Percentiles rank a stretch among this genome's conserved stretches.
These are phyloP conservation scores for Zygosaccharomyces pseudobailii DNA, from an alignment of 1,139 yeast species.

Conservation along the genomic window DNA sequence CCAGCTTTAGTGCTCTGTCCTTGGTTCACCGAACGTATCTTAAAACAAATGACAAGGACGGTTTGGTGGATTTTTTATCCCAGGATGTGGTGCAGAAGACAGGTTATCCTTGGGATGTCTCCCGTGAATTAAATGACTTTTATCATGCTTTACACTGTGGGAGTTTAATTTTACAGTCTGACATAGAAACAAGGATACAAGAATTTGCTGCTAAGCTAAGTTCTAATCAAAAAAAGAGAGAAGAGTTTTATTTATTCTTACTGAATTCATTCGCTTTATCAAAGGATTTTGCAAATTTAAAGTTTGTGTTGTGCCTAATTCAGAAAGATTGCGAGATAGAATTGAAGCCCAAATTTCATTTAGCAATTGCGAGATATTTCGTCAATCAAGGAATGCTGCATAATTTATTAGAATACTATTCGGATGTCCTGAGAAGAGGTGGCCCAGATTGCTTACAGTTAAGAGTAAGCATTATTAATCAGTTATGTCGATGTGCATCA, in stretches of 20 bases:
- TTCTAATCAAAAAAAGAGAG: not conserved
- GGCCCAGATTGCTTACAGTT: slow-evolving; percentile 9
- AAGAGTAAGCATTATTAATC: slow-evolving; percentile 13
- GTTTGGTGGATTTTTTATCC: slow-evolving; percentile 13
- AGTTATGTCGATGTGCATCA: slow-evolving; percentile 19
- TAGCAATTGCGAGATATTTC: slow-evolving; percentile 20
- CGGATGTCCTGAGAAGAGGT: slow-evolving; percentile 9
- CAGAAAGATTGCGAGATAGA: slow-evolving; percentile 11
- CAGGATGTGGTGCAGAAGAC: slow-evolving; percentile 13
- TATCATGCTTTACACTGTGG: slow-evolving; percentile 10
- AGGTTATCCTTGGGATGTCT: slow-evolving; percentile 16
- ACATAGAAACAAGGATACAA: slow-evolving; percentile 8
- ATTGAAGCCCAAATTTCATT: slow-evolving; percentile 16
- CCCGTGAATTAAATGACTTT: slow-evolving; percentile 17
- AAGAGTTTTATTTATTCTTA: slow-evolving; percentile 14
- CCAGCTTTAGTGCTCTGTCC: slow-evolving; percentile 12
- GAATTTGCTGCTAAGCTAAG: slow-evolving; percentile 3
- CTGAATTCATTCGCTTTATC: slow-evolving; percentile 16
- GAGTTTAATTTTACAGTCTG: not conserved
- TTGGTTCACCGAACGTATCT: slow-evolving; percentile 18
- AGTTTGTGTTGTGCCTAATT: slow-evolving; percentile 10
- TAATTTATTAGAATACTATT: slow-evolving; percentile 19
- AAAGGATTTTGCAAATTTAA: slow-evolving; percentile 17
- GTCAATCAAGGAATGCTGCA: slow-evolving; percentile 19
- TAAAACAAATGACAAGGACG: slow-evolving; percentile 9